Evolutionary conservation across 2,329 filamentous ascomycete species (phyloP).

Genomic region (Calcarisporium arbuscula): DNA sequence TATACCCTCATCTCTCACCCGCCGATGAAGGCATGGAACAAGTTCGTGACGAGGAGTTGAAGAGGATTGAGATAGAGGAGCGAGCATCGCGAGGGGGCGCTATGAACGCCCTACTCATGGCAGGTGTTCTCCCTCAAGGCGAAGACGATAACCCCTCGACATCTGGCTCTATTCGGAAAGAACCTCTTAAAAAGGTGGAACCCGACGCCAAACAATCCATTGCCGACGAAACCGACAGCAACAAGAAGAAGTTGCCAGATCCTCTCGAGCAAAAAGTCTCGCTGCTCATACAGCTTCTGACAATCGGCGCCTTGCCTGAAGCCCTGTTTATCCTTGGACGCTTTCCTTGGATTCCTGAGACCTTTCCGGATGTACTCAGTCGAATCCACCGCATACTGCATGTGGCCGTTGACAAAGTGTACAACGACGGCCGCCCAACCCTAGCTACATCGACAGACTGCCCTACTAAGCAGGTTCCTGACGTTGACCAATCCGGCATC

Average conservation of each 20-base stretch:
- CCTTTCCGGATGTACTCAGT: conserved; percentile 73
- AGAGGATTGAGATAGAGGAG: conserved; percentile 75
- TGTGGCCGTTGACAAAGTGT: conserved; percentile 73
- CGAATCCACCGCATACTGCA: conserved; percentile 79
- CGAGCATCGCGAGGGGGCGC: conserved; percentile 61
- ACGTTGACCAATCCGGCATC: conserved; percentile 58
- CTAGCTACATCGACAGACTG: conserved; percentile 23
- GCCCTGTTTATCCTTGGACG: conserved; percentile 85
- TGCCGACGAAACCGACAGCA: conserved; percentile 37
- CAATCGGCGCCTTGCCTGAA: conserved; percentile 88
- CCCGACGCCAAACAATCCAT: conserved; percentile 41
- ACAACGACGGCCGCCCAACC: conserved; percentile 37
- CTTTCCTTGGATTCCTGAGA: conserved; percentile 87
- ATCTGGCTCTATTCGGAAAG: conserved; percentile 39
- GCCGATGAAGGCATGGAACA: conserved; percentile 75
- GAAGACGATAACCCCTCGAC: conserved; percentile 62
- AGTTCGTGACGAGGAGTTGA: conserved; percentile 62
- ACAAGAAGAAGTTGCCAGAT: conserved; percentile 54
- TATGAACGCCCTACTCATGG: conserved; percentile 79
- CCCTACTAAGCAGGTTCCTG: conserved; percentile 38
- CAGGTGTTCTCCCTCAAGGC: conserved; percentile 64
- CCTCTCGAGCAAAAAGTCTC: conserved; percentile 83
- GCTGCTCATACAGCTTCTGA: conserved; percentile 76
- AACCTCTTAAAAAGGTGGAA: conserved; percentile 45
- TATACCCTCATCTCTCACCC: conserved; percentile 90